Evolutionary conservation across 768 basidiomycete species (phyloP), one percentile per base, ranked within the genome.

Genomic region (Boletus edulis): DNA sequence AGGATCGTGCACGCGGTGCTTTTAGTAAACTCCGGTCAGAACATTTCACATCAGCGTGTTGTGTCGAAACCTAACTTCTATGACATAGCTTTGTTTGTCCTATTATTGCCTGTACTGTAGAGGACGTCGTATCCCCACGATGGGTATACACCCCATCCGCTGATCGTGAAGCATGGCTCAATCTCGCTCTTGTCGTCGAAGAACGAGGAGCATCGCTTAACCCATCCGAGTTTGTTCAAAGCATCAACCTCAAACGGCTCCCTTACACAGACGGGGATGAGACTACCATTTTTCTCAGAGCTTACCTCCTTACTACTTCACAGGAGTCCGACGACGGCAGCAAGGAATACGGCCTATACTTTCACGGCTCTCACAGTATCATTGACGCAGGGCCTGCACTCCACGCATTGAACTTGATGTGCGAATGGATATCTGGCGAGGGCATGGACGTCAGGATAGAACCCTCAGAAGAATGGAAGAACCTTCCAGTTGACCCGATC

Each of bases 401-500:
- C 17, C 58, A 59, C 20, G 66, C 56, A 14, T 49, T 69, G n/a
- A 59, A 61, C 52, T 31, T 63, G 3, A 59, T 60, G 65, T 61
- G 52, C 22, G 58, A 52, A 51, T 67, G 67, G 63, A 65, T 64
- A 2, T 62, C 63, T 17, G 48, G 40, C 3, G 46, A 49, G 3
- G 60, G 60, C 0, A 52, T 65, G 48, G 51, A 56, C 8, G 41
- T 65, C 34, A 34, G 0, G 11, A 49, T 62, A 5, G 40, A 55
- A 1, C 55, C 48, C 37, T 58, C 32, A 13, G 53, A 65, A 31
- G 67, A 70, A 35, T 66, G 66, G 66, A 59, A 52, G 24, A 60
- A 67, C 38, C 63, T 67, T 14, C 67, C 68, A 1, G 55, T 58
- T 5, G 68, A 69, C 22, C 66, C 63, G 6, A 56, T 68, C 24